Base-by-base conservation (phyloP, 495 filamentous ascomycete species). In the Lepidopterella palustris region DNA sequence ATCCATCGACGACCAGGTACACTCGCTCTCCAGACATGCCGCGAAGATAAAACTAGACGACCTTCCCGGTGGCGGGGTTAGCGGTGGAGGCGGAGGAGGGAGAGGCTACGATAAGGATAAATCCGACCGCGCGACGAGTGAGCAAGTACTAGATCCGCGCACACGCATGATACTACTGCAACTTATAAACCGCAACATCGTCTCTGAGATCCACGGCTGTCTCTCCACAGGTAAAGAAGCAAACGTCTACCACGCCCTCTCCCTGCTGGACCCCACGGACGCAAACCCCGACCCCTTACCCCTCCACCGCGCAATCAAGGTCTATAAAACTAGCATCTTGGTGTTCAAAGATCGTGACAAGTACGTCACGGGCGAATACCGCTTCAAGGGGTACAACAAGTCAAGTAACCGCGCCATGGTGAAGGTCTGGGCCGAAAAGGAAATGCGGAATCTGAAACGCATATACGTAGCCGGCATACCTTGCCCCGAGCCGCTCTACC, bases 381-480 rank as follows among this genome's bases (percentile, higher is more conserved):
- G 95, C 28, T 90, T 91, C 75, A 75, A 80, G 47, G 92, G 91
- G 32, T 90, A 90, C 73, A 92, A 89, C 74, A 97, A 97, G 78
- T 86, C 84, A 58, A 92, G 87, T 73, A 93, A 89, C 72, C 82
- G 91, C 3, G 88, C 90, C 49, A 97, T 96, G 92, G 92, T 98
- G 52, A 93, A 96, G 72, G 74, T 96, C 45, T 98, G 93, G 93
- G 93, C 95, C 3, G 92, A 97, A 74, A 98, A 98, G 75, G 93
- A 98, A 72, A 93, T 95, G 79, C 82, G 93, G 49, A 97, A 98
- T 74, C 68, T 98, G 58, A 87, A 88, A 60, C 81, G 95, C 51
- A 83, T 98, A 21, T 76, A 90, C 67, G 72, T 80, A 3, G 87
- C 93, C 20, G 90, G 89, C 0, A 93, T 98, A 47, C 87, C 90